These are phyloP conservation scores for Trichoderma simmonsii DNA, from an alignment of 2,329 filamentous ascomycete species.

Conservation along the genomic window DNA sequence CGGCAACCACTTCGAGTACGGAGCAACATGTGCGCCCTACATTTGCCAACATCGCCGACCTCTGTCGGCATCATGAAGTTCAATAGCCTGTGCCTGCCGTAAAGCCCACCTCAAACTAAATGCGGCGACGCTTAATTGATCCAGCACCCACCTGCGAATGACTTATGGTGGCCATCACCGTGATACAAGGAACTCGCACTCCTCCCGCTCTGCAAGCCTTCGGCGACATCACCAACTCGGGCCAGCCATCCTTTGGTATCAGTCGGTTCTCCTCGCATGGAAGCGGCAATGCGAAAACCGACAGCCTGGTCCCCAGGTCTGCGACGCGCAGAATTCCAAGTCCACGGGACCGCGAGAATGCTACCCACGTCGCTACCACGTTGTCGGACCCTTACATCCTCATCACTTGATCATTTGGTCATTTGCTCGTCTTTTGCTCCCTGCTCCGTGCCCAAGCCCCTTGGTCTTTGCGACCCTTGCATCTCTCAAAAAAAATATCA, in stretches of 20 bases:
- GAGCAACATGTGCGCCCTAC: not conserved
- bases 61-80: not conserved
- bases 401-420: slow-evolving; percentile 1
- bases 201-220: not conserved
- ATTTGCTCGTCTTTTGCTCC: not conserved
- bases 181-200: not conserved
- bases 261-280: not conserved
- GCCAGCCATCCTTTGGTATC: not conserved
- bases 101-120: not conserved
- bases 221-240: not conserved
- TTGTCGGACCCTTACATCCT: not conserved
- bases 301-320: not conserved
- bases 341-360: not conserved
- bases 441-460: not conserved
- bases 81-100: not conserved
- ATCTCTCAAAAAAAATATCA: not conserved
- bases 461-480: slow-evolving; percentile 1
- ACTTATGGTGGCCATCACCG: not conserved
- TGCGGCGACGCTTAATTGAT: not conserved
- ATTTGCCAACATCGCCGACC: not conserved
- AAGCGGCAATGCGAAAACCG: not conserved
- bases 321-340: not conserved
- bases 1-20: not conserved
- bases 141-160: not conserved
- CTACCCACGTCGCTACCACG: not conserved